Evolutionary conservation across 305 asterid genomes (phyloP).

Genomic region (Rubia peregrina): DNA sequence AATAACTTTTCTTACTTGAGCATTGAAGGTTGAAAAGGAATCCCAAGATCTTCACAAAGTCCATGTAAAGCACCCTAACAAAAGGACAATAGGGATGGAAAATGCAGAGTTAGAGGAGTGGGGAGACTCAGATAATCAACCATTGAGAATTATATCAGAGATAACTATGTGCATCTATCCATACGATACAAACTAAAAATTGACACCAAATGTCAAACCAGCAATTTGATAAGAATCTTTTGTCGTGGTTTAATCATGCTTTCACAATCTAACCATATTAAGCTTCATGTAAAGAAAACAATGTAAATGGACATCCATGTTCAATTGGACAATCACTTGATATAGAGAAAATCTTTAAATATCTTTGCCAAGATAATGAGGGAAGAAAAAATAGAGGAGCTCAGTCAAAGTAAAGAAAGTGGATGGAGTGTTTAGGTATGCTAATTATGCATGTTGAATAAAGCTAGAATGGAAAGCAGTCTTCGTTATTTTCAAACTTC

Average conservation of each 20-base stretch:
- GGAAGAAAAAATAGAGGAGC: background rate
- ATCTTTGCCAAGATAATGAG: background rate
- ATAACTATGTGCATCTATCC: background rate
- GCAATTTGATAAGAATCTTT: too few relatives aligned
- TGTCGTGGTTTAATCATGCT: background rate
- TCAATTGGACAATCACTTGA: background rate
- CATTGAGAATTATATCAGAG: background rate
- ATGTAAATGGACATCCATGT: background rate
- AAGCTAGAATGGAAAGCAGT: background rate
- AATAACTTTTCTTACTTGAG: constrained; percentile 52
- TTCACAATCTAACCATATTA: background rate
- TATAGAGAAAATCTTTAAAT: background rate
- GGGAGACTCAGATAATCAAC: background rate
- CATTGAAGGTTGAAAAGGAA: constrained; percentile 80
- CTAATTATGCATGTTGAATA: background rate
- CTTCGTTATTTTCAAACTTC: background rate
- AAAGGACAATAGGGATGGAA: constrained; percentile 8
- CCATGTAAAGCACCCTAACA: constrained; percentile 58
- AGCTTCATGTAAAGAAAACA: background rate
- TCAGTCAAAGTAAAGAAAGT: background rate
- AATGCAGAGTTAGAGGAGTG: constrained; percentile 4
- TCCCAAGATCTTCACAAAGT: constrained; percentile 68
- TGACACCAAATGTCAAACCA: background rate
- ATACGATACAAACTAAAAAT: background rate
- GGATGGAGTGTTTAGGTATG: background rate